Evolutionary conservation across 306 rosid species (phyloP).

Genomic region (Fragaria iinumae): DNA sequence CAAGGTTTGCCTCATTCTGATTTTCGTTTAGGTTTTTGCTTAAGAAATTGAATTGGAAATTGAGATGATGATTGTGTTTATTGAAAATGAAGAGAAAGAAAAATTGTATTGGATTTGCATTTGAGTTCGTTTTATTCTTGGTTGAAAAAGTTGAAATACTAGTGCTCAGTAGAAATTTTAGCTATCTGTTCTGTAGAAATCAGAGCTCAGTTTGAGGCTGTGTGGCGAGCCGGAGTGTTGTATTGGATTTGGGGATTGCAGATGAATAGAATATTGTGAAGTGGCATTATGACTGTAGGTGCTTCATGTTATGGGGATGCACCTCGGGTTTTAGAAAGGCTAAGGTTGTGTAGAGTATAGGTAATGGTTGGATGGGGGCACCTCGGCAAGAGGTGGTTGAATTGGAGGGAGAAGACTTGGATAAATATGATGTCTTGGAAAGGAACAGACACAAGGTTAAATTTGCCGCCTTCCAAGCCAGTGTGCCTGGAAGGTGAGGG

Average conservation of each 20-base stretch:
- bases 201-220: background rate
- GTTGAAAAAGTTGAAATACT: too few species aligned
- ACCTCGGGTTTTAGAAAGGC: background rate
- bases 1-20: slow-evolving; percentile 36
- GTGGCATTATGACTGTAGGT: background rate
- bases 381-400: background rate
- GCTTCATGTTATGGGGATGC: background rate
- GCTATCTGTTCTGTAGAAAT: background rate
- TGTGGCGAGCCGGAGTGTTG: background rate
- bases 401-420: background rate
- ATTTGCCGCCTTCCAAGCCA: background rate
- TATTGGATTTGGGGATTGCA: background rate
- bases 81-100: background rate
- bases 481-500: background rate
- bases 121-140: too few species aligned
- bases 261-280: background rate
- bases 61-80: background rate
- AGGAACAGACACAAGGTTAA: background rate
- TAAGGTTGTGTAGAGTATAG: background rate
- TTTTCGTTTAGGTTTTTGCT: background rate
- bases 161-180: too few species aligned
- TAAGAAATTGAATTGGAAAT: background rate
- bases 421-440: background rate
- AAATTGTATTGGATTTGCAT: background rate
- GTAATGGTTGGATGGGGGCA: background rate